Evolutionary conservation across 1,284 basidiomycete genomes (phyloP).

Genomic region (Mycena sp.): DNA sequence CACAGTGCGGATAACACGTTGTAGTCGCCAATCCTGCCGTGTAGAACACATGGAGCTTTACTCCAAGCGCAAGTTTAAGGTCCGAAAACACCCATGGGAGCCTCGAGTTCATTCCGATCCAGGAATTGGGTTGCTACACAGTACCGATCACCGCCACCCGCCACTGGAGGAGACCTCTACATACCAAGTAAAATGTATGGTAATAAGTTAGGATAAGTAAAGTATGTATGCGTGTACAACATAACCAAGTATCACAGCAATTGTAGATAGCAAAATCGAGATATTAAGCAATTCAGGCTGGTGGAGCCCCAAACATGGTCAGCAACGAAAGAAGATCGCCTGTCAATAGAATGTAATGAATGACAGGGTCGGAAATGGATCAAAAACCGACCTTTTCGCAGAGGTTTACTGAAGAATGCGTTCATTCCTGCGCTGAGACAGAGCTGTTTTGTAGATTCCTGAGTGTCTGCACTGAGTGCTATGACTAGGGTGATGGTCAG

Average conservation of each 20-base stretch:
- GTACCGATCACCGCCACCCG: background rate
- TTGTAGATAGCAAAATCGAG: slow-evolving; percentile 11
- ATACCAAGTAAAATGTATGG: background rate
- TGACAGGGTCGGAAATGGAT: slow-evolving; percentile 9
- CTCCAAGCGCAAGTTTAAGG: background rate
- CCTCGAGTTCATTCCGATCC: background rate
- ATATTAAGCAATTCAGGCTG: slow-evolving; percentile 27
- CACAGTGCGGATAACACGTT: slow-evolving; percentile 30
- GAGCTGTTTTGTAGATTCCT: slow-evolving; percentile 78
- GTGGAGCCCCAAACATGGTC: slow-evolving; percentile 57
- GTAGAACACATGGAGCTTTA: slow-evolving; percentile 18
- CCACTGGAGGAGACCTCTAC: background rate
- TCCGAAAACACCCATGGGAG: slow-evolving; percentile 4
- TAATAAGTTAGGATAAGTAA: background rate
- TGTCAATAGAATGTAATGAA: slow-evolving; percentile 36
- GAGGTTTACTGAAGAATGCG: slow-evolving; percentile 76
- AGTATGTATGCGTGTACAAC: slow-evolving; percentile 11
- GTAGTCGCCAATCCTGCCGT: background rate
- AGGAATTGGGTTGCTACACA: background rate
- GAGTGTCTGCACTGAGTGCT: slow-evolving; percentile 77
- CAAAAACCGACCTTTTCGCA: slow-evolving; percentile 63
- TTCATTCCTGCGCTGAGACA: slow-evolving; percentile 82
- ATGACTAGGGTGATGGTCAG: slow-evolving; percentile 58
- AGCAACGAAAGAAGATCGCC: slow-evolving; percentile 59
- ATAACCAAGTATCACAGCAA: slow-evolving; percentile 1